Evolutionary conservation across 2,329 filamentous ascomycete species (phyloP).

Genomic region (Aspergillus melleus): DNA sequence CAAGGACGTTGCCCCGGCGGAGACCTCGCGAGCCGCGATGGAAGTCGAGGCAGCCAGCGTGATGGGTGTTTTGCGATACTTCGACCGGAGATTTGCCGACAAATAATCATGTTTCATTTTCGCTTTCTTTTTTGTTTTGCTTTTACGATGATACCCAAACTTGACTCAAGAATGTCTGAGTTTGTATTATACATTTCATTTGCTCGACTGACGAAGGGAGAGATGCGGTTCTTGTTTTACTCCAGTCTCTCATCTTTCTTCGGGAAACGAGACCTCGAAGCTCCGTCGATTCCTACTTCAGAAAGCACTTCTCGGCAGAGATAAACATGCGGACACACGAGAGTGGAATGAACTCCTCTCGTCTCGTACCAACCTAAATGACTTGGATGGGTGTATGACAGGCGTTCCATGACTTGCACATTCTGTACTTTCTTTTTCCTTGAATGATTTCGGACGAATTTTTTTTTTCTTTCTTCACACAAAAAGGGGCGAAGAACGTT

Average conservation of each 20-base stretch:
- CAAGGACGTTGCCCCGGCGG: conserved; percentile 31
- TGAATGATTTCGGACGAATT: neutral
- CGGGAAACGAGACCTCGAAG: neutral
- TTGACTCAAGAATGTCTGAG: conserved; percentile 24
- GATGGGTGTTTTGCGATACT: conserved; percentile 80
- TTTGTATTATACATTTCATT: conserved; percentile 24
- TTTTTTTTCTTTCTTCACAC: neutral
- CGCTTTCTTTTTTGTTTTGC: conserved; percentile 11
- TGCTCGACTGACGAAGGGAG: neutral
- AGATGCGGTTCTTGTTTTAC: neutral
- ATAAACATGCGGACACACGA: too few relatives aligned
- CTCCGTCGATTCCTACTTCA: too few relatives aligned
- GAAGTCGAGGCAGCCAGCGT: conserved; percentile 82
- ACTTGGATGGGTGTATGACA: neutral
- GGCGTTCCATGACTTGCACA: neutral
- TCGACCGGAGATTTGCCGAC: conserved; percentile 68
- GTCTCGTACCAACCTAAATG: neutral
- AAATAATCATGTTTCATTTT: conserved; percentile 26
- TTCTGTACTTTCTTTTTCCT: neutral
- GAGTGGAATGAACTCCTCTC: neutral
- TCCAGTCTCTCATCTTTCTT: neutral
- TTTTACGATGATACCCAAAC: conserved; percentile 28
- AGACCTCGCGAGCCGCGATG: conserved; percentile 54
- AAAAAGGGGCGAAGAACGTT: neutral
- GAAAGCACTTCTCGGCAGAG: too few relatives aligned